Evolutionary conservation across 768 basidiomycete genomes (phyloP), one percentile per base, ranked within the genome.

Genomic region (Baorangia bicolor): DNA sequence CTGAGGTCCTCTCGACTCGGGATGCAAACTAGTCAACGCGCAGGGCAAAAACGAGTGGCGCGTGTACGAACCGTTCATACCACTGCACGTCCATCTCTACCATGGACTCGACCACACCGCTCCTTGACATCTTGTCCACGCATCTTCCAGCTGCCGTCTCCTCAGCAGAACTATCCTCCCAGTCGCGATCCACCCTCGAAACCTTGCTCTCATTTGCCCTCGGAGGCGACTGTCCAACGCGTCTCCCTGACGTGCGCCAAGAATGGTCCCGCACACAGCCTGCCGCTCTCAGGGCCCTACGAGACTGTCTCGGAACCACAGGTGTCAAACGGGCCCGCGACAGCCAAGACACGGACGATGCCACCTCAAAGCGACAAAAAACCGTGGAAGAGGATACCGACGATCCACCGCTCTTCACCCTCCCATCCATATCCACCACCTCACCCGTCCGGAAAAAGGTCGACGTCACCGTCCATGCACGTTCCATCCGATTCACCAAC

Each of bases 371-470:
- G 31, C 58, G 62, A 48, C 60, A 49, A 41, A 66, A 73, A 51
- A 67, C 61, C 20, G 9, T 23, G 0, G 45, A 43, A 2, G 56
- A 60, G 25, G 59, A 58, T 28, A 63, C 59, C 8, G 73, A 76
- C 31, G 81, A 81, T 34, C 63, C 70, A 0, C 80, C 84, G 1
- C 53, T 80, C 11, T 85, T 81, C 70, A 82, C 85, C 2, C 73
- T 91, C 1, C 83, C 87, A 38, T 71, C 83, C 18, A 70, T 92
- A 39, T 90, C 88, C 28, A 75, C 79, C n/a, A 83, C 86, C 12
- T 83, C 89, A 0, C 90, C 90, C 12, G 69, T 91, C 49, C 84
- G 90, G 49, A 90, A 88, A 73, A 90, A 89, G 59, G 80, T 87
- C 37, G 82, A 91, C 62, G 78, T 90, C 62, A 79, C 80, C 4